A percentile compares a stretch with the other conserved stretches of the same genome.
Conservation (phyloP, 345 rosid genomes). For the Populus davidiana region DNA sequence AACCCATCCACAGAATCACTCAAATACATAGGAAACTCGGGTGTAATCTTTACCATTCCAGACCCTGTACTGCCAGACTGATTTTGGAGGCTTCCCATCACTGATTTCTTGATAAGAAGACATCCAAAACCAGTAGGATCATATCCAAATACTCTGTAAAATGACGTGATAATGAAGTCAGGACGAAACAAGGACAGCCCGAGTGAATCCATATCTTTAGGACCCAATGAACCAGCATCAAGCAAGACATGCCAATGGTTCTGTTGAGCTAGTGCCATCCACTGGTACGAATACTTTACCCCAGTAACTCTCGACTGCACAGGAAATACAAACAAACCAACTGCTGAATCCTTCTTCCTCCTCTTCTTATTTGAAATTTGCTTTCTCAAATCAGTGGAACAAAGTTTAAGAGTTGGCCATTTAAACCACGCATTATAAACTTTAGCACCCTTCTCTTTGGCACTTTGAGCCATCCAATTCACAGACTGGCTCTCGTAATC, state of each 20-base stretch:
- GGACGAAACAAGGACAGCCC: constrained; percentile 96
- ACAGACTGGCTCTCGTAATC: constrained; percentile 98
- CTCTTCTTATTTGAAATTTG: constrained; percentile 73
- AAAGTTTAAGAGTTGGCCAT: constrained; percentile 96
- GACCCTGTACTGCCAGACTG: constrained; percentile 88
- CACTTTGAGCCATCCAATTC: constrained; percentile 96
- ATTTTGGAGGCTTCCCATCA: constrained; percentile 88
- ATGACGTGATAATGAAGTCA: constrained; percentile 91
- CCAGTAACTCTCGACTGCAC: constrained; percentile 98
- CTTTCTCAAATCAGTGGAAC: constrained; percentile 93
- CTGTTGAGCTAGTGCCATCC: constrained; percentile 99
- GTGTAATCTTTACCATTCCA: constrained; percentile 96
- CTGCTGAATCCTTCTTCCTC: constrained; percentile 87
- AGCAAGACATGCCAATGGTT: constrained; percentile 98
- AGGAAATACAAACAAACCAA: constrained; percentile 91
- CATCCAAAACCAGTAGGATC: constrained; percentile 99
- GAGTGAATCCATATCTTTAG: constrained; percentile 98
- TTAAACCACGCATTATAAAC: constrained; percentile 90
- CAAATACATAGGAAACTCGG: constrained; percentile 86
- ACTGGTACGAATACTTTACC: constrained; percentile 94
- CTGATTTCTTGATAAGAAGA: constrained; percentile 93
- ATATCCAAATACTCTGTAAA: constrained; percentile 89
- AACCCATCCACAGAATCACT: constrained; percentile 88
- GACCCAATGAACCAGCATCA: constrained; percentile 98
- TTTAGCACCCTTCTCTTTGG: constrained; percentile 92